phyloP scores from a whole-genome alignment of 176 grass and related monocot genomes.

The Poa annua region DNA sequence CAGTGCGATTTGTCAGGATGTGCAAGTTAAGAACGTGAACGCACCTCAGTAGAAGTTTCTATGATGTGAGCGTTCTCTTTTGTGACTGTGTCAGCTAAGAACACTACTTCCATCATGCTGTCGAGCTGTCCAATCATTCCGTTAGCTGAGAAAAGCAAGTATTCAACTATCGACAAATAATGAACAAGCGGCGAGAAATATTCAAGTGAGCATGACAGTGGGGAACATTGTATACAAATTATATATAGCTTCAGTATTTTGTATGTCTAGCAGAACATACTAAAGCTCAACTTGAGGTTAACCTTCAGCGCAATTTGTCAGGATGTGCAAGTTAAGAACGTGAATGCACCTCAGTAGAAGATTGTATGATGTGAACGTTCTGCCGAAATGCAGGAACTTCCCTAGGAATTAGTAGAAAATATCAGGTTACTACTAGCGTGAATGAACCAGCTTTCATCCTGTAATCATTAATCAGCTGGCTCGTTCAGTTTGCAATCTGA shows the following conservation, averaged over 20 bases:
- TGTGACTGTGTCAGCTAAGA: conserved; percentile 27
- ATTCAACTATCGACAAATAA: conserved; percentile 25
- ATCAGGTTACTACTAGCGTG: background rate
- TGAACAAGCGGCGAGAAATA: conserved; percentile 5
- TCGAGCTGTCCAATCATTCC: conserved; percentile 31
- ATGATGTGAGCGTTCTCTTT: background rate
- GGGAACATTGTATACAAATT: background rate
- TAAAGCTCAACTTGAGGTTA: background rate
- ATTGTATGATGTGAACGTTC: background rate
- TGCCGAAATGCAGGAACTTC: background rate
- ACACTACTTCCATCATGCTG: conserved; percentile 39
- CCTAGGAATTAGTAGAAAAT: conserved; percentile 13
- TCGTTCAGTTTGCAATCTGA: conserved; percentile 15
- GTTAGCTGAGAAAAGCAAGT: conserved; percentile 6
- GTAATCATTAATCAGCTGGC: background rate
- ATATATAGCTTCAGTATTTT: background rate
- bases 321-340: no score
- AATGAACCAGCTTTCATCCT: background rate
- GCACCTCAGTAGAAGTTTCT: background rate
- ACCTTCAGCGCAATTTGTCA: no score
- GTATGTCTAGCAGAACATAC: background rate
- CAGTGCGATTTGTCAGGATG: no score
- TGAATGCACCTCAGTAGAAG: background rate
- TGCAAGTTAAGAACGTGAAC: background rate
- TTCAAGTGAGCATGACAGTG: background rate